These are phyloP conservation scores for Leishmania turanica DNA, from an alignment of 208 protist genomes.

Conservation along the genomic window DNA sequence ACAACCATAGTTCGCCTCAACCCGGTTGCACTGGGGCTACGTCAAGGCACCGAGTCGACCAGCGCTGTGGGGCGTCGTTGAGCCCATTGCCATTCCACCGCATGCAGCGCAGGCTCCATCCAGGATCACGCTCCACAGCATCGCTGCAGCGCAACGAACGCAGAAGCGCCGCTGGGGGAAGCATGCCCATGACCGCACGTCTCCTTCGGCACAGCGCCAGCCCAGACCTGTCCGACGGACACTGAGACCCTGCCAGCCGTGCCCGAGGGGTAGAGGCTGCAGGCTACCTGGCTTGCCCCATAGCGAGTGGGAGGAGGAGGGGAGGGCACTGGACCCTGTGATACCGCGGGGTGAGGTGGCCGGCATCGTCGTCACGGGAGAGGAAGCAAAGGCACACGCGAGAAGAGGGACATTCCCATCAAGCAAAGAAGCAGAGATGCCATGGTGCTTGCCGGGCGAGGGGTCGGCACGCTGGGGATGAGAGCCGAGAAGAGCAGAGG, in stretches of 20 bases:
- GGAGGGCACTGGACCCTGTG: neutral
- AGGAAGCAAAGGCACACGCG: neutral
- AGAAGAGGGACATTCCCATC: neutral
- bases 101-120: neutral
- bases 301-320: neutral
- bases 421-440: too few species aligned
- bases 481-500: neutral
- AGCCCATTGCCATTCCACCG: neutral
- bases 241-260: neutral
- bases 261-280: neutral
- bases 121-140: too few species aligned
- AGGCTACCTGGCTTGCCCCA: neutral
- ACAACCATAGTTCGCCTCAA: too few species aligned
- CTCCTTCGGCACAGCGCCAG: neutral
- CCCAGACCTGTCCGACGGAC: neutral
- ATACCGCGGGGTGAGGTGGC: neutral
- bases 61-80: neutral
- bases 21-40: neutral
- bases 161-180: too few species aligned
- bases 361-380: neutral
- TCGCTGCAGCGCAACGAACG: too few species aligned
- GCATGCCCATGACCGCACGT: neutral
- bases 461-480: neutral
- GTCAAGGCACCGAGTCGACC: neutral
- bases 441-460: neutral